Percentiles rank a stretch among this genome's conserved stretches.
Conservation (phyloP, 1,284 basidiomycete species). For the Peniophora sp. region DNA sequence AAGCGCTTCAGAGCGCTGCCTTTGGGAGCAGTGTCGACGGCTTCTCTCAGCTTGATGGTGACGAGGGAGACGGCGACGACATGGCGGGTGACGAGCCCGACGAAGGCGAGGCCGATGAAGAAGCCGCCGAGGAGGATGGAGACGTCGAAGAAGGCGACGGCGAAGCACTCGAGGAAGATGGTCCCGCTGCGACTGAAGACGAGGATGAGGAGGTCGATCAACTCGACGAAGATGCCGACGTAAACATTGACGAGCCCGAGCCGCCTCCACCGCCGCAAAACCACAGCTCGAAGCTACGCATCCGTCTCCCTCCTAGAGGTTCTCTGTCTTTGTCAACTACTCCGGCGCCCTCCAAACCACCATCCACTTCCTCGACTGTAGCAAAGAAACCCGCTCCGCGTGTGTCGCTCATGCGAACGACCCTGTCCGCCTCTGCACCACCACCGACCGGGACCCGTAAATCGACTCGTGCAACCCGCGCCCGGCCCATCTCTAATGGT, state of each 20-base stretch:
- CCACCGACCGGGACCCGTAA: not conserved
- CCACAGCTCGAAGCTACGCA: not conserved
- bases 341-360: not conserved
- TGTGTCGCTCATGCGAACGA: not conserved
- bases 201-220: slow-evolving; percentile 6
- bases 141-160: not conserved
- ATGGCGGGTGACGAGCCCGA: slow-evolving; percentile 12
- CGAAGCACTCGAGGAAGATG: slow-evolving; percentile 8
- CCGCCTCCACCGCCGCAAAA: slow-evolving; percentile 1
- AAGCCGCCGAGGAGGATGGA: not conserved
- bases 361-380: no score
- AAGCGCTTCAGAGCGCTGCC: slow-evolving; percentile 14
- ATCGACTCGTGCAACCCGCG: not conserved
- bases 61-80: not conserved
- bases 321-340: not conserved
- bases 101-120: slow-evolving; percentile 11
- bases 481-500: not conserved
- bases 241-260: slow-evolving; percentile 6
- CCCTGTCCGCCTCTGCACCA: not conserved
- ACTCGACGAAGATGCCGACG: slow-evolving; percentile 6
- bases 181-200: slow-evolving; percentile 8
- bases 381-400: not conserved
- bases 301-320: not conserved
- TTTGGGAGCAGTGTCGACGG: slow-evolving; percentile 6
- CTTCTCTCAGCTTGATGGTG: not conserved